Conservation (phyloP, 2,329 filamentous ascomycete species). For the Fusarium buxicola region DNA sequence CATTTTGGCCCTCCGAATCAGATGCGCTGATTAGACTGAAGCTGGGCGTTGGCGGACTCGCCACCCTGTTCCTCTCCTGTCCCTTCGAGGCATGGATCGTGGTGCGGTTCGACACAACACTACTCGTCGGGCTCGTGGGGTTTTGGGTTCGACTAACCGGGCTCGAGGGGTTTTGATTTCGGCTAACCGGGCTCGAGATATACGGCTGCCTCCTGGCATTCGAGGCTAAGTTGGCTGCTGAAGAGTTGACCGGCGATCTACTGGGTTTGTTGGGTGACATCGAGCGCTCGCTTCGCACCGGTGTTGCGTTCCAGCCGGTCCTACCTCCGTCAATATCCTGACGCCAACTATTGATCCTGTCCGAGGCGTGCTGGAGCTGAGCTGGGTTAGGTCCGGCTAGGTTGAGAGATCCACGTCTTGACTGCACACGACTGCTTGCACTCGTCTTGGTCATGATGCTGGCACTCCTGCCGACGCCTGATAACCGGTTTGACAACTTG, state of each 20-base stretch:
- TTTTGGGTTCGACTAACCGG: constrained; percentile 35
- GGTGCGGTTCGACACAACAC: constrained; percentile 44
- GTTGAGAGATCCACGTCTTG: constrained; percentile 66
- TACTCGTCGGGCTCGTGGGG: constrained; percentile 56
- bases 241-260: constrained; percentile 52
- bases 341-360: constrained; percentile 90
- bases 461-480: constrained; percentile 68
- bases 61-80: constrained; percentile 42
- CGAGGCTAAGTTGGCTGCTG: constrained; percentile 56
- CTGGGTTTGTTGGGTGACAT: constrained; percentile 63
- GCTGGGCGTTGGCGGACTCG: constrained; percentile 64
- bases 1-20: constrained; percentile 53
- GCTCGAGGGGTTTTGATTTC: constrained; percentile 45
- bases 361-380: constrained; percentile 60
- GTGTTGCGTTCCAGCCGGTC: constrained; percentile 53
- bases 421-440: constrained; percentile 60
- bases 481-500: constrained; percentile 77
- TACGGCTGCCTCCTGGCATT: constrained; percentile 61
- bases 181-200: constrained; percentile 42
- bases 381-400: constrained; percentile 45
- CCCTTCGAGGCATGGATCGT: constrained; percentile 44
- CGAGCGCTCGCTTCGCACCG: constrained; percentile 64
- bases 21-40: constrained; percentile 60
- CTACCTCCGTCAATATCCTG: constrained; percentile 68
- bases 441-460: constrained; percentile 68